A percentile compares a stretch with the other conserved stretches of the same genome.
Evolutionary conservation across 1,139 yeast species (phyloP).

Genomic region (Meyerozyma carpophila): DNA sequence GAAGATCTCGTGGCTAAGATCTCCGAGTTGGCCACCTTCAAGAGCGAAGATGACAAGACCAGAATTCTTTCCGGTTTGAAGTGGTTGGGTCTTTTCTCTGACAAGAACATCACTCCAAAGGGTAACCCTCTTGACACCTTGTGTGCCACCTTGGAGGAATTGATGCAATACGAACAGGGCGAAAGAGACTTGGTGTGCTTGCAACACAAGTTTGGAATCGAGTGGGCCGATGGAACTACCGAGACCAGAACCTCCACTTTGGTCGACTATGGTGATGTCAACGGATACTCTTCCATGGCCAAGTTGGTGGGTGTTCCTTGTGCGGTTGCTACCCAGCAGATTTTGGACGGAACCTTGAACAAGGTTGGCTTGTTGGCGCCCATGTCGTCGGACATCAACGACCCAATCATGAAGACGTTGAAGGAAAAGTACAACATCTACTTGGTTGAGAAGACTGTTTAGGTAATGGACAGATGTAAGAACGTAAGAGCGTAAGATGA

Average conservation of each 20-base stretch:
- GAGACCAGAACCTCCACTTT: constrained; percentile 94
- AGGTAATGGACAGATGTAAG: not conserved
- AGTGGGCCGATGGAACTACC: constrained; percentile 87
- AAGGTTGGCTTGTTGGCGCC: constrained; percentile 84
- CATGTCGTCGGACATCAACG: constrained; percentile 81
- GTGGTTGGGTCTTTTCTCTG: constrained; percentile 92
- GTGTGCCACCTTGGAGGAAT: constrained; percentile 91
- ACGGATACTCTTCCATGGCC: constrained; percentile 98
- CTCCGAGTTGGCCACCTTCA: constrained; percentile 73
- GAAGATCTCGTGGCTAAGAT: constrained; percentile 72
- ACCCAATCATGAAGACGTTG: constrained; percentile 85
- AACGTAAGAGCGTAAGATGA: too few relatives aligned
- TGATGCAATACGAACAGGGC: constrained; percentile 93
- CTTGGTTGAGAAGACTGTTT: constrained; percentile 78
- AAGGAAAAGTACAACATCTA: constrained; percentile 86
- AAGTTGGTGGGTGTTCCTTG: constrained; percentile 97
- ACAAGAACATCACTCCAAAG: constrained; percentile 71
- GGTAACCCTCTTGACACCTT: constrained; percentile 93
- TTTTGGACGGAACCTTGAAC: constrained; percentile 75
- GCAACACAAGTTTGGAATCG: constrained; percentile 97
- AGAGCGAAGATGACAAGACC: constrained; percentile 74
- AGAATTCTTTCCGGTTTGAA: constrained; percentile 83
- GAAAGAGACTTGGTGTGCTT: constrained; percentile 93
- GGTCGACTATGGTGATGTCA: constrained; percentile 88
- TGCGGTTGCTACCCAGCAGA: constrained; percentile 89